Base-by-base conservation (phyloP, 169 alveolate species). In the Plasmodium coatneyi region DNA sequence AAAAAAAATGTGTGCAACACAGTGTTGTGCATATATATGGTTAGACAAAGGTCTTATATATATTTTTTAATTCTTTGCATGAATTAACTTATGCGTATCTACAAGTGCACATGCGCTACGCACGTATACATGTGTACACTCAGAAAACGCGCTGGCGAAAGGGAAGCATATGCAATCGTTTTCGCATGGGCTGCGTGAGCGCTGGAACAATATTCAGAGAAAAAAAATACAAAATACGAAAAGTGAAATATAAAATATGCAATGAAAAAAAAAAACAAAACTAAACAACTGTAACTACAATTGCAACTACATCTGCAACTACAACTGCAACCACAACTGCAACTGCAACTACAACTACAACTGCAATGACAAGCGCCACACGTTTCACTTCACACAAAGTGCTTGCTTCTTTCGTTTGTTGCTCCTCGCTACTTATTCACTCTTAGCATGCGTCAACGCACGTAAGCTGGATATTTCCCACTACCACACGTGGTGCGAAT, bases 1-100 rank as follows among this genome's bases (percentile, higher is more conserved):
- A 49, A 49, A 49, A 49, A 49, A 49, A 49, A 49, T 49, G 16
- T 16, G 60, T 66, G 30, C 76, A 25, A 25, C 36, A 66, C 76
- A 66, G 41, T 19, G 36, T 19, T 66, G 74, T 66, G 36, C n/a
- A 66, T 66, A 25, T 66, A 66, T 66, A 28, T 66, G 76, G 36
- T 66, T 25, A 66, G 76, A 28, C 76, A 66, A 28, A 5, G 36
- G 6, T 66, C 30, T n/a, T 66, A 66, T 22, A 49, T 49, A 22
- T 66, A 19, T 66, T 66, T 66, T 66, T 66, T 66, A 66, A 66
- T 66, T 66, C 76, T 66, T 66, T 66, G 36, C 76, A 66, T 25
- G 36, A 66, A 66, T 25, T 5, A 66, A 66, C 36, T 66, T 25
- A 66, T 7, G 32, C 14, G 36, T 66, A 66, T 9, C 36, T 25